A percentile compares a stretch with the other conserved stretches of the same genome.
phyloP scores from a whole-genome alignment of 2,329 filamentous ascomycete species.

The Hymenotorrendiella dingleyae region DNA sequence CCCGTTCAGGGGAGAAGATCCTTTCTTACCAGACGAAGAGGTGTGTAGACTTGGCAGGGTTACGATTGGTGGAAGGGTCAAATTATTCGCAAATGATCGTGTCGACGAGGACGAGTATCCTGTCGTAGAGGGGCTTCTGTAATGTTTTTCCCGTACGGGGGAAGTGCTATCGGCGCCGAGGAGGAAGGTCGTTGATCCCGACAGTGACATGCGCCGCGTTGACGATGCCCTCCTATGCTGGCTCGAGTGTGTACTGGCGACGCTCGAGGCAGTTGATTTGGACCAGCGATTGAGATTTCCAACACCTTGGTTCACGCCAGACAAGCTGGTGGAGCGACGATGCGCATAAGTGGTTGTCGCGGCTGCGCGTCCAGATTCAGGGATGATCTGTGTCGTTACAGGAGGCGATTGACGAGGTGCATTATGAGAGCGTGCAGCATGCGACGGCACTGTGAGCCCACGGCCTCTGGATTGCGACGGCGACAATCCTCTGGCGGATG shows the following conservation, averaged over 20 bases:
- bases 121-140: constrained; percentile 22
- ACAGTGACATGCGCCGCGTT: constrained; percentile 17
- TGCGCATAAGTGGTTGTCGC: constrained; percentile 8
- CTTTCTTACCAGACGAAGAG: constrained; percentile 15
- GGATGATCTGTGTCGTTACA: constrained; percentile 3
- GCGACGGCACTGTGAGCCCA: constrained; percentile 6
- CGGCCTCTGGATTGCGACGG: constrained; percentile 1
- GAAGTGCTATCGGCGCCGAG: constrained; percentile 13
- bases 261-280: constrained; percentile 19
- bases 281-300: constrained; percentile 21
- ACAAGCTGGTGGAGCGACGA: constrained; percentile 17
- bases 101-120: constrained; percentile 17
- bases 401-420: constrained; percentile 6
- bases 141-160: constrained; percentile 20
- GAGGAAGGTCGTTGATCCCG: constrained; percentile 10
- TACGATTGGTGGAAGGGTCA: constrained; percentile 26
- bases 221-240: constrained; percentile 16
- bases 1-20: constrained; percentile 24
- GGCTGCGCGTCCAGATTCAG: constrained; percentile 10
- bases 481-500: neutral
- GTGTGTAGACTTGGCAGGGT: constrained; percentile 27
- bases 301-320: constrained; percentile 17
- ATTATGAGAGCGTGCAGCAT: constrained; percentile 4
- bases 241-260: constrained; percentile 9
- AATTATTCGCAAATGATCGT: constrained; percentile 1